Conservation (phyloP, 257 asterid species). For the Ballota nigra region DNA sequence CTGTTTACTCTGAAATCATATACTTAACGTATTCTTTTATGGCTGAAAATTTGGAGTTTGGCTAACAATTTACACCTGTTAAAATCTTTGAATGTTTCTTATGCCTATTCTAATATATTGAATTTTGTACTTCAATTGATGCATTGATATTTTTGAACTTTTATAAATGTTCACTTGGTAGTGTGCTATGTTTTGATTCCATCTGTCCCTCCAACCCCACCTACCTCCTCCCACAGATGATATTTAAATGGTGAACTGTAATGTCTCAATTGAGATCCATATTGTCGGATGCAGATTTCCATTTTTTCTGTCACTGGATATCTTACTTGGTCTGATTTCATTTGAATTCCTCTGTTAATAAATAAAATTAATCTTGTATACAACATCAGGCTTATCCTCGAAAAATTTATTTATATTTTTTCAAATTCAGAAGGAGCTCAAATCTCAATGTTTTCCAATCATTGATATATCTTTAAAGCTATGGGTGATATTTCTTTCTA, state of each 20-base stretch:
- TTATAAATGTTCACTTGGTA: too few species aligned
- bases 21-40: not conserved
- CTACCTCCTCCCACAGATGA: too few species aligned
- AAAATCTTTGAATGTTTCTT: not conserved
- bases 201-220: too few species aligned
- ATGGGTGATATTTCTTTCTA: slow-evolving; percentile 30
- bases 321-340: not conserved
- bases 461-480: slow-evolving; percentile 14
- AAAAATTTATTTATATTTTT: not conserved
- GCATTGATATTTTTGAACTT: too few species aligned
- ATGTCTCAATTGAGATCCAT: too few species aligned
- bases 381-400: not conserved
- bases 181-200: too few species aligned
- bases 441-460: slow-evolving; percentile 2
- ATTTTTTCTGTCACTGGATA: not conserved
- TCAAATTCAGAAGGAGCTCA: slow-evolving; percentile 3
- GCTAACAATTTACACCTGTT: not conserved
- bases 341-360: not conserved
- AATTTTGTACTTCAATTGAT: too few species aligned
- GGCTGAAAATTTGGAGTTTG: not conserved
- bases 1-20: not conserved
- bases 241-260: too few species aligned
- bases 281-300: not conserved
- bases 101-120: not conserved
- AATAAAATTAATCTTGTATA: not conserved